These are phyloP conservation scores for Diaporthe ilicicola DNA, from an alignment of 2,329 filamentous ascomycete species.

Conservation along the genomic window DNA sequence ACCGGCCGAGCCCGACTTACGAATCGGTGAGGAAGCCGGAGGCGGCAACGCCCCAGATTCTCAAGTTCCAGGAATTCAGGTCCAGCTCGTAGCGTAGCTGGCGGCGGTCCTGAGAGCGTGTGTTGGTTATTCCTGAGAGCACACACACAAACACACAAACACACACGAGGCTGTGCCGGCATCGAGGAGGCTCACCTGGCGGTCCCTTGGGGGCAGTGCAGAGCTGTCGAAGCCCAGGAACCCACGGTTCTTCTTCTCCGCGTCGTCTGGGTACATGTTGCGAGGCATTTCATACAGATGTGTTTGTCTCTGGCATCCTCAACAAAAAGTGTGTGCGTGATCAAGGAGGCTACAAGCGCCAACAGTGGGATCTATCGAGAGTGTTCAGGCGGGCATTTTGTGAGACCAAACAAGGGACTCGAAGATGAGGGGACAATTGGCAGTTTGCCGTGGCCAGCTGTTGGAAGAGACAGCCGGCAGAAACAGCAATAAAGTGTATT, in stretches of 20 bases:
- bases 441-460: neutral
- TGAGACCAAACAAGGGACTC: neutral
- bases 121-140: conserved; percentile 27
- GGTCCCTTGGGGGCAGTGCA: conserved; percentile 57
- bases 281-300: conserved; percentile 34
- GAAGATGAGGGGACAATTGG: neutral
- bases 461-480: neutral
- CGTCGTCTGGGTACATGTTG: conserved; percentile 46
- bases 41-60: conserved; percentile 64
- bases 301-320: neutral
- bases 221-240: conserved; percentile 61
- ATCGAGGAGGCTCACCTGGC: conserved; percentile 49
- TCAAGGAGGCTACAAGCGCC: neutral
- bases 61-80: conserved; percentile 62
- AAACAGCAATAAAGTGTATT: neutral
- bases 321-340: neutral
- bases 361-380: neutral
- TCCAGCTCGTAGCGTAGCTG: conserved; percentile 63
- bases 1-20: conserved; percentile 43
- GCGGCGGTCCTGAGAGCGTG: conserved; percentile 53
- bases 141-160: conserved; percentile 9
- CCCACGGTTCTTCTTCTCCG: conserved; percentile 54
- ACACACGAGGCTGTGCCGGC: neutral
- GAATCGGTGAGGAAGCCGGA: conserved; percentile 64
- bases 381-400: neutral